Percentiles rank a stretch among this genome's conserved stretches.
These are phyloP conservation scores for Macrocystidia cucumis DNA, from an alignment of 1,284 basidiomycete genomes.

Conservation along the genomic window DNA sequence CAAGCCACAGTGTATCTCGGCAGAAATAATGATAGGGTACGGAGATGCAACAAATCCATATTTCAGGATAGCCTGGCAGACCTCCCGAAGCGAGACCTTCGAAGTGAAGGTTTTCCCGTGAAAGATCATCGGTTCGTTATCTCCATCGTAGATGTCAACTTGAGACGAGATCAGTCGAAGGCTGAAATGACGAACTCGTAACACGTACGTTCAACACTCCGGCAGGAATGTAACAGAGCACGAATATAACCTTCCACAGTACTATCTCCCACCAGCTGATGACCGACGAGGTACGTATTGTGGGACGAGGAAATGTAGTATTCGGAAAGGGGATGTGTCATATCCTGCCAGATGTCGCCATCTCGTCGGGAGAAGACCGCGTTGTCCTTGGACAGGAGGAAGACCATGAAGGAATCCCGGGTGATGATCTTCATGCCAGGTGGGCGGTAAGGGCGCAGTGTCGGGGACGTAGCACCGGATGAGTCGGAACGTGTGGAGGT, in stretches of 20 bases:
- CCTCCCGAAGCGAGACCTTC: constrained; percentile 78
- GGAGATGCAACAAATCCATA: constrained; percentile 93
- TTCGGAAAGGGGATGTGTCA: constrained; percentile 80
- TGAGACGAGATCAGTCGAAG: no score
- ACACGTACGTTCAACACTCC: constrained; percentile 87
- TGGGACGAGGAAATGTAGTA: constrained; percentile 94
- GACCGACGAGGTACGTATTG: constrained; percentile 94
- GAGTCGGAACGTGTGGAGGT: no score
- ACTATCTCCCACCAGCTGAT: constrained; percentile 88
- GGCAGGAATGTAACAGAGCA: constrained; percentile 83
- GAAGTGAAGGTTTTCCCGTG: constrained; percentile 90
- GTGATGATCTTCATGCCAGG: constrained; percentile 35
- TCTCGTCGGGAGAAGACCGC: constrained; percentile 27
- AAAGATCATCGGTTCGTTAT: constrained; percentile 75
- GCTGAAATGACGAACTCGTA: no score
- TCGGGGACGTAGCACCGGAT: neutral
- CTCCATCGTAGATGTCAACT: constrained; percentile 94
- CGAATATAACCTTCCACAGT: constrained; percentile 96
- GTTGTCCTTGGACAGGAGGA: constrained; percentile 52
- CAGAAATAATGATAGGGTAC: constrained; percentile 91
- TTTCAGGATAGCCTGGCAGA: constrained; percentile 82
- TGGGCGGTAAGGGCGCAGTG: constrained; percentile 2
- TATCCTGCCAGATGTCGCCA: constrained; percentile 27
- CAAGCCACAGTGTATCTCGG: constrained; percentile 86
- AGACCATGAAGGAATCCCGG: constrained; percentile 62